These are phyloP conservation scores for Globisporangium radiosum DNA, from an alignment of 352 stramenopile species.

Conservation along the genomic window DNA sequence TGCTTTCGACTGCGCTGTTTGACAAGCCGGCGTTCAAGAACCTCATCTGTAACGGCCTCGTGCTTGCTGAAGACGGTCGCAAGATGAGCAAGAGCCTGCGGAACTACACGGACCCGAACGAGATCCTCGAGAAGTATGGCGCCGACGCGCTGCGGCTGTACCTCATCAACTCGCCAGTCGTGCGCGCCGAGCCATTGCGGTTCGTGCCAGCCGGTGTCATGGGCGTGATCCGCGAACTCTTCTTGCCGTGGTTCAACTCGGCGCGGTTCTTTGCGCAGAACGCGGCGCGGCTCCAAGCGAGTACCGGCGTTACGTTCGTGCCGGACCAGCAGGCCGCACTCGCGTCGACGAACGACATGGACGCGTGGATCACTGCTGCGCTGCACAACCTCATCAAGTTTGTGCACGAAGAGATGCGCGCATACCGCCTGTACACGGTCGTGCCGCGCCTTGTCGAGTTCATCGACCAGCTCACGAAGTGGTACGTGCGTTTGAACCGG, in stretches of 20 bases:
- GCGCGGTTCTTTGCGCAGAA: conserved; percentile 99
- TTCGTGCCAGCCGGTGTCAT: conserved; percentile 96
- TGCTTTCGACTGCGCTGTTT: conserved; percentile 98
- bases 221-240: conserved; percentile 97
- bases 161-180: conserved; percentile 99
- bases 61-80: conserved; percentile 97
- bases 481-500: conserved; percentile 99
- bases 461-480: conserved; percentile 99
- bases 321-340: conserved; percentile 83
- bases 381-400: conserved; percentile 97
- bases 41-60: conserved; percentile 98
- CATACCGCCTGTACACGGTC: conserved; percentile 99
- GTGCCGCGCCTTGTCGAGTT: conserved; percentile 97
- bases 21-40: conserved; percentile 99
- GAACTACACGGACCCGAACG: conserved; percentile 96
- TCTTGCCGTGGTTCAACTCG: conserved; percentile 99
- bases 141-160: conserved; percentile 98
- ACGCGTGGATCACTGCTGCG: conserved; percentile 98
- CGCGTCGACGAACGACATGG: conserved; percentile 95
- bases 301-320: conserved; percentile 83
- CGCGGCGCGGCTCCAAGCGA: conserved; percentile 89
- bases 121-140: conserved; percentile 96
- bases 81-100: conserved; percentile 99
- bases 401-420: conserved; percentile 96
- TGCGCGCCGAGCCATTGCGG: conserved; percentile 96